A percentile compares a stretch with the other conserved stretches of the same genome.
Evolutionary conservation across 441 rosid species (phyloP).

Genomic region (Erysimum cheiri): DNA sequence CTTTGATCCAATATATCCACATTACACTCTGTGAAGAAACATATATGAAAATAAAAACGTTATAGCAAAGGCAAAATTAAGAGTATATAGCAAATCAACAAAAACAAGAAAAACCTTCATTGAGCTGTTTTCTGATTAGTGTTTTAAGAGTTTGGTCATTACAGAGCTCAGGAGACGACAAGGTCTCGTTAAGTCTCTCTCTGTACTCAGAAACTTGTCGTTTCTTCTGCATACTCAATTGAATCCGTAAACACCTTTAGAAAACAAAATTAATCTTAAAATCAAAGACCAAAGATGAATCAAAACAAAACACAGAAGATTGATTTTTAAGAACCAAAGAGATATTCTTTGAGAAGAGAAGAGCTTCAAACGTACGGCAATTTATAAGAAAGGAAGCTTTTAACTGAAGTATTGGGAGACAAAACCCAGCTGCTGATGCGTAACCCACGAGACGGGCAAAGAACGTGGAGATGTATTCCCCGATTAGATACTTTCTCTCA

Average conservation of each 20-base stretch:
- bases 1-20: conserved; percentile 63
- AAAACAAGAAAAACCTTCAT: conserved; percentile 50
- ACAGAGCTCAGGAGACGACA: conserved; percentile 74
- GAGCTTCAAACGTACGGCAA: conserved; percentile 21
- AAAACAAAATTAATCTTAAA: not conserved
- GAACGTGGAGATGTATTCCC: conserved; percentile 46
- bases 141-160: conserved; percentile 57
- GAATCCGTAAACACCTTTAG: not conserved
- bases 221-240: conserved; percentile 57
- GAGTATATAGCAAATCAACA: conserved; percentile 7
- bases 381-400: conserved; percentile 10
- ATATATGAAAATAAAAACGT: conserved; percentile 8
- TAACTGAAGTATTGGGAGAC: conserved; percentile 19
- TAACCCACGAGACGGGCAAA: conserved; percentile 51
- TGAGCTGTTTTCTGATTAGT: conserved; percentile 68
- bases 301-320: not conserved
- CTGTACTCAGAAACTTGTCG: conserved; percentile 64
- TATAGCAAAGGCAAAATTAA: conserved; percentile 3
- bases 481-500: conserved; percentile 36
- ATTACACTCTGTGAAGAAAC: conserved; percentile 53
- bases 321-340: not conserved
- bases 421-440: conserved; percentile 47
- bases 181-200: conserved; percentile 74
- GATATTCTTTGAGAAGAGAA: conserved; percentile 7
- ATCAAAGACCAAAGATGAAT: conserved; percentile 2